phyloP scores from a whole-genome alignment of 2,329 filamentous ascomycete species.

The Dryadomyces sulphureus region DNA sequence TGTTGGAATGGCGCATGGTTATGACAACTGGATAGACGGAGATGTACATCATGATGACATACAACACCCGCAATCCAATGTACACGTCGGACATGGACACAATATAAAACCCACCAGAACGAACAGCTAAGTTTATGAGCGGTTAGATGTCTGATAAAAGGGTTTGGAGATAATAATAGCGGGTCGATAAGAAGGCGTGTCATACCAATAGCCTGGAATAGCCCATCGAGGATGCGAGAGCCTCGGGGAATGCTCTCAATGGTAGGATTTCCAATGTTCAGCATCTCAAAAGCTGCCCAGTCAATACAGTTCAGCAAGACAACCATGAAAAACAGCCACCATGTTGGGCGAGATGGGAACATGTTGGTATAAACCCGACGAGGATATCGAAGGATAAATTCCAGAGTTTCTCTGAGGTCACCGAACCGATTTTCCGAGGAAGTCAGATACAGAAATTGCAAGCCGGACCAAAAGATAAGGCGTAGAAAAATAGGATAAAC shows the following conservation, averaged over 20 bases:
- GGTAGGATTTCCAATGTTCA: constrained; percentile 46
- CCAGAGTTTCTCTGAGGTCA: constrained; percentile 32
- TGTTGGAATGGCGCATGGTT: constrained; percentile 52
- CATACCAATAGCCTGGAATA: constrained; percentile 47
- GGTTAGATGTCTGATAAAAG: not conserved
- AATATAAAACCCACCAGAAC: constrained; percentile 52
- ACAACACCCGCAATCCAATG: constrained; percentile 44
- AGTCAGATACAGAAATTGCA: constrained; percentile 23
- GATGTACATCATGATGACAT: constrained; percentile 53
- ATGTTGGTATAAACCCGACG: constrained; percentile 47
- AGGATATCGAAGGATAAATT: constrained; percentile 40
- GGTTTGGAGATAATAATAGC: not conserved
- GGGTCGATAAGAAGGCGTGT: constrained; percentile 7
- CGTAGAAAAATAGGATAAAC: constrained; percentile 50
- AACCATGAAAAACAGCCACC: constrained; percentile 50
- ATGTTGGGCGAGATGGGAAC: constrained; percentile 48
- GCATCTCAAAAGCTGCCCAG: constrained; percentile 50
- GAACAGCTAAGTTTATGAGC: constrained; percentile 27
- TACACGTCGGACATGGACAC: constrained; percentile 41
- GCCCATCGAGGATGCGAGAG: constrained; percentile 44
- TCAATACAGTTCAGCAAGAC: constrained; percentile 45
- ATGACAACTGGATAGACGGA: constrained; percentile 48
- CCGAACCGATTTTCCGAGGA: constrained; percentile 21
- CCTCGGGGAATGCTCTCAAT: constrained; percentile 35
- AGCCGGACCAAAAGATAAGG: constrained; percentile 39